These are phyloP conservation scores for Lippia alba DNA, from an alignment of 305 asterid genomes.

Conservation along the genomic window DNA sequence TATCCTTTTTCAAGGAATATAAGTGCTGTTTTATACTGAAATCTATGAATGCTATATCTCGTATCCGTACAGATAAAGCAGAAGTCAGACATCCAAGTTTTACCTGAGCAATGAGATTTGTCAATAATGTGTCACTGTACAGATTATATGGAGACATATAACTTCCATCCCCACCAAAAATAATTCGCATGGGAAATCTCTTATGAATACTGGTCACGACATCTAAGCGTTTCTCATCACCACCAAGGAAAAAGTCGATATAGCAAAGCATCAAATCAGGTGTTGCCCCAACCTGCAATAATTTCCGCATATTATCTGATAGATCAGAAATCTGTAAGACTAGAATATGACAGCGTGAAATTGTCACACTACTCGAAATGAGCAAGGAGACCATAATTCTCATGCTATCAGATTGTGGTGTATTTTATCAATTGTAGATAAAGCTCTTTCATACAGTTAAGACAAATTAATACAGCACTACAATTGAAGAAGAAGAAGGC, in stretches of 20 bases:
- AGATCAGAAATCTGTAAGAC: slow-evolving; percentile 7
- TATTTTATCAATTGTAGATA: not conserved
- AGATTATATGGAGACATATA: slow-evolving; percentile 94
- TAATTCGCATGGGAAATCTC: slow-evolving; percentile 92
- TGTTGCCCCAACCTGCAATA: slow-evolving; percentile 92
- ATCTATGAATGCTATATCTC: slow-evolving; percentile 4
- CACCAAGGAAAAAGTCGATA: slow-evolving; percentile 95
- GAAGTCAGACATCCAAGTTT: slow-evolving; percentile 30
- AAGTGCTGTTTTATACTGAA: slow-evolving; percentile 1
- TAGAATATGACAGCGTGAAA: slow-evolving; percentile 1
- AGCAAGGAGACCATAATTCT: not conserved
- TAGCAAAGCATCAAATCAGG: slow-evolving; percentile 94
- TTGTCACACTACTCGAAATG: slow-evolving; percentile 6
- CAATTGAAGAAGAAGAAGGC: not conserved
- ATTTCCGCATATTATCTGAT: slow-evolving; percentile 13
- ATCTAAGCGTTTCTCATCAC: slow-evolving; percentile 93
- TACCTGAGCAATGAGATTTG: slow-evolving; percentile 97
- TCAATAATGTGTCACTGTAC: slow-evolving; percentile 76
- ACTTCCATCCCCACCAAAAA: slow-evolving; percentile 95
- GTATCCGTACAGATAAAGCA: slow-evolving; percentile 22
- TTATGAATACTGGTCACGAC: slow-evolving; percentile 87
- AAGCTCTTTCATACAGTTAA: slow-evolving; percentile 1
- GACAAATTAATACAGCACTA: slow-evolving; percentile 4
- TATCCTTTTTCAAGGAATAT: slow-evolving; percentile 8
- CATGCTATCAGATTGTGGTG: not conserved